Conservation (phyloP, 352 stramenopile species). For the Phytophthora litchii region DNA sequence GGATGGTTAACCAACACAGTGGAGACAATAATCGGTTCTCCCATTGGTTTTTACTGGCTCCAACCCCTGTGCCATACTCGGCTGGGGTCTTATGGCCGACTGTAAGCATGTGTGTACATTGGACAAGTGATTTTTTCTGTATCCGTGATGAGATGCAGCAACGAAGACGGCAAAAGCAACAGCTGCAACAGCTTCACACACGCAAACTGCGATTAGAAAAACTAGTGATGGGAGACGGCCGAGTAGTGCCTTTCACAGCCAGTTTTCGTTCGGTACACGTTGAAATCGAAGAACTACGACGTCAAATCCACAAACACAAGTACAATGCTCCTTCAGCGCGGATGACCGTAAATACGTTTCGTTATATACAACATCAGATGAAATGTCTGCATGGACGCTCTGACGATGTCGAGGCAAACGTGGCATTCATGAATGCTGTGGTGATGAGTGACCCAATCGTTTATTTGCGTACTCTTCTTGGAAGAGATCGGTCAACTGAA, state of each 20-base stretch:
- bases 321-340: slow-evolving; percentile 3
- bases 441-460: slow-evolving; percentile 50
- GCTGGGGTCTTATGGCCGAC: slow-evolving; percentile 35
- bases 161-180: slow-evolving; percentile 4
- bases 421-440: slow-evolving; percentile 48
- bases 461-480: slow-evolving; percentile 26
- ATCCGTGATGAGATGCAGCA: slow-evolving; percentile 23
- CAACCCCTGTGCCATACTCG: slow-evolving; percentile 40
- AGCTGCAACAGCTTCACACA: neutral
- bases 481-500: slow-evolving; percentile 18
- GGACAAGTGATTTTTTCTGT: slow-evolving; percentile 44
- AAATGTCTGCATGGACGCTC: slow-evolving; percentile 25
- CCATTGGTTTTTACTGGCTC: slow-evolving; percentile 18
- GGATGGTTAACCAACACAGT: neutral
- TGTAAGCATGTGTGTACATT: slow-evolving; percentile 37
- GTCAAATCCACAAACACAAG: slow-evolving; percentile 11
- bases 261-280: slow-evolving; percentile 15
- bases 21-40: slow-evolving; percentile 1
- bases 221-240: neutral
- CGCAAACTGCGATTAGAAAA: neutral
- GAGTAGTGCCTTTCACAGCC: slow-evolving; percentile 14
- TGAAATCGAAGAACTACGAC: slow-evolving; percentile 3
- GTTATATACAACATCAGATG: slow-evolving; percentile 35
- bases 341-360: slow-evolving; percentile 17
- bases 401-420: slow-evolving; percentile 32